Evolutionary conservation across 441 rosid genomes (phyloP).

Genomic region (Monsonia emarginata): DNA sequence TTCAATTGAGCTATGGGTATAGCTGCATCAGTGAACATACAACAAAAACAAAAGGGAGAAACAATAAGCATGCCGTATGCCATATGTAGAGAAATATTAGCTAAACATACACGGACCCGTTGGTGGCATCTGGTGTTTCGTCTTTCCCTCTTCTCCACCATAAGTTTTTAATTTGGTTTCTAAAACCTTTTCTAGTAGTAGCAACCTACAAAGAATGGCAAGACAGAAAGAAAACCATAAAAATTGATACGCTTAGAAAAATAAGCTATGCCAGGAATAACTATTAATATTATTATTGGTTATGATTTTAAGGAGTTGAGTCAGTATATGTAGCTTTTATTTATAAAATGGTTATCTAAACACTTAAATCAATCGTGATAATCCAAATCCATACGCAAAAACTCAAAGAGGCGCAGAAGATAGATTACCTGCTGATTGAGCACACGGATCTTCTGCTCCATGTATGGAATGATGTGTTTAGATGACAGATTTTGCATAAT

Average conservation of each 20-base stretch:
- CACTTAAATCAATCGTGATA: not conserved
- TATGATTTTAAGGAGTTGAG: not conserved
- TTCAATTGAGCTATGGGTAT: slow-evolving; percentile 84
- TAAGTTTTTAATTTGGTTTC: slow-evolving; percentile 84
- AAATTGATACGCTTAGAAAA: slow-evolving; percentile 4
- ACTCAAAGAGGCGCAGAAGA: slow-evolving; percentile 13
- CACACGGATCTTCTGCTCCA: slow-evolving; percentile 90
- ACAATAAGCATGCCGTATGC: slow-evolving; percentile 1
- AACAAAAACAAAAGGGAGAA: slow-evolving; percentile 21
- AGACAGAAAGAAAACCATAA: slow-evolving; percentile 12
- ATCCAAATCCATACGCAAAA: slow-evolving; percentile 4
- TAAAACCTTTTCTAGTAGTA: slow-evolving; percentile 90
- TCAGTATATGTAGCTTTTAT: not conserved
- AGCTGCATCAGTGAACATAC: slow-evolving; percentile 45
- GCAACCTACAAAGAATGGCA: slow-evolving; percentile 50
- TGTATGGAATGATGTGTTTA: slow-evolving; percentile 81
- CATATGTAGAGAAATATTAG: slow-evolving; percentile 9
- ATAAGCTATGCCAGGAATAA: not conserved
- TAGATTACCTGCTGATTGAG: slow-evolving; percentile 79
- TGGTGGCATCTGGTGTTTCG: slow-evolving; percentile 48
- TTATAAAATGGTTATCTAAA: not conserved
- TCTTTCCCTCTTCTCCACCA: slow-evolving; percentile 99
- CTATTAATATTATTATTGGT: not conserved
- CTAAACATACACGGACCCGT: slow-evolving; percentile 59
- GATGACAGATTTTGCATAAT: slow-evolving; percentile 85